Evolutionary conservation across 1,284 basidiomycete species (phyloP), one percentile per base, ranked within the genome.

Genomic region (Cutaneotrichosporon spelunceum): DNA sequence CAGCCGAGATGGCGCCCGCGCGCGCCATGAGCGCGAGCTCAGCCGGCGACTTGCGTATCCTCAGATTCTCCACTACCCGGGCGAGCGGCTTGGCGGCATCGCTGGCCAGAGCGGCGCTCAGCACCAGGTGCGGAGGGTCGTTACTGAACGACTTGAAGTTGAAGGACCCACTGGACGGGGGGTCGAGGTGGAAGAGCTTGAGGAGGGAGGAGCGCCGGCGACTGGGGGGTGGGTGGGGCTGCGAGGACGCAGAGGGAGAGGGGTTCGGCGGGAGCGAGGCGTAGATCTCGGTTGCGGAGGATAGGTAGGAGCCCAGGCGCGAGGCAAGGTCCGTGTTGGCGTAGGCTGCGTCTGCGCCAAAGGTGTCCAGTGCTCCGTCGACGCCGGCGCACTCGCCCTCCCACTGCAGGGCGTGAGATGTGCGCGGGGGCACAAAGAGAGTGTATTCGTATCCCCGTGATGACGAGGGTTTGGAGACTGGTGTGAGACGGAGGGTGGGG

Each of bases 401-500:
- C 96, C 95, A 99, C 66, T 90, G 86, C 73, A 93, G 92, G 69
- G 89, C 88, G 30, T 84, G 82, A 1, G 85, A 75, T 72, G 95
- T 87, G 62, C 87, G 88, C 11, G 90, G 88, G 1, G 83, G 81
- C n/a, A 87, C 89, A 75, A 97, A 99, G 53, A 99, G 79, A 0
- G 87, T 88, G 89, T 94, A 94, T 64, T 83, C 84, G 80, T 95
- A 97, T 0, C 93, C 93, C 66, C 86, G 82, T 0, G 86, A 79
- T 4, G 83, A 82, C 1, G 87, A 87, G n/a, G 77, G 77, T 30
- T 66, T 63, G 16, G 71, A 75, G 49, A 76, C 75, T 75, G 63
- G 14, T 36, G 56, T 30, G 10, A 53, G 26, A n/a, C 21, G 21
- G 19, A 19, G 27, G 29, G n/a, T n/a, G 50, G 19, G 30, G 5